Base-by-base conservation (phyloP, 2,329 filamentous ascomycete genomes). In the Penicillium sp. region DNA sequence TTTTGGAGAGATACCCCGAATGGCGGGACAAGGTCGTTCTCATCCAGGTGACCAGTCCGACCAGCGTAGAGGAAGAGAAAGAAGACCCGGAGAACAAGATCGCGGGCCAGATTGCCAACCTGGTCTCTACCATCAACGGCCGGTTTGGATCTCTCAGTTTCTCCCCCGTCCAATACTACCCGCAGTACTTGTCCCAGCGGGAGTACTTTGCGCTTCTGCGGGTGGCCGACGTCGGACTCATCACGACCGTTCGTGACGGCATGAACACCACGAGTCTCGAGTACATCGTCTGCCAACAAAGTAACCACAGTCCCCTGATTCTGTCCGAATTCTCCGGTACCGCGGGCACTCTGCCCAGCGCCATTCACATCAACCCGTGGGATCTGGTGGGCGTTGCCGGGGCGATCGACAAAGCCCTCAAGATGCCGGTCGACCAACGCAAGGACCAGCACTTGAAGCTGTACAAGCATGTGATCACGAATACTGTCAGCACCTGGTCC, bases 211-310 rank as follows among this genome's bases (percentile, higher is more conserved):
- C 91, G 4, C 80, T 97, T n/a, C 79, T 97, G 45, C 84, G 91
- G 25, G 83, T 89, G 3, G 90, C 87, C 32, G 90, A 97, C 66
- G 88, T 96, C 56, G 91, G 90, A 4, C 76, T 97, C 43, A 96
- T 97, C 68, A 96, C 93, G 5, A 95, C 89, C 58, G 90, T 97
- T 24, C 83, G 91, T 51, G 93, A 97, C 67, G 91, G 91, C 49
- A 96, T 97, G 90, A 97, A 96, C 74, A 96, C 91, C 0, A 95
- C 90, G 18, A 94, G 89, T 66, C 76, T 97, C 58, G 93, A 97
- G 70, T 97, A 96, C 66, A 84, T 97, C 48, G 80, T 95, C 49
- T 95, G 89, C 67, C 91, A 97, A 70, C 86, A 88, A 62, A 85
- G 93, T 54, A 84, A 84, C 48, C 83, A 90, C 58, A 88, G 90